Percentiles rank a stretch among this genome's conserved stretches.
Conservation (phyloP, 805 yeast species). For the Zygosaccharomyces pseudorouxii region DNA sequence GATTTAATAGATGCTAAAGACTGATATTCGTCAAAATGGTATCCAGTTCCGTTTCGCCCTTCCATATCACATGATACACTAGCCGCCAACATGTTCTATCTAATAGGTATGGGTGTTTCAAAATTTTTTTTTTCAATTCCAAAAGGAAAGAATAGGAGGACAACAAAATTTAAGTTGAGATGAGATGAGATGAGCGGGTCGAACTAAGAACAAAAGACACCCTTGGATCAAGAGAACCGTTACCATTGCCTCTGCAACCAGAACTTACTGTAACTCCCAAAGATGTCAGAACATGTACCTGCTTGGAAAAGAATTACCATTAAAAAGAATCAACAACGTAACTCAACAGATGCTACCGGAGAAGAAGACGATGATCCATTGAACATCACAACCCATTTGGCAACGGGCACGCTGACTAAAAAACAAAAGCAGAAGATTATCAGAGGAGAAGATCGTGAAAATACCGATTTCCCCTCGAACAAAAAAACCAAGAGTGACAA, state of each 20-base stretch:
- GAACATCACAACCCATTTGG: constrained; percentile 35
- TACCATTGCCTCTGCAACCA: not conserved
- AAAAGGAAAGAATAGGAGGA: not conserved
- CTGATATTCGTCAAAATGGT: not conserved
- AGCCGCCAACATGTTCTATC: not conserved
- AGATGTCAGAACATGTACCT: constrained; percentile 27
- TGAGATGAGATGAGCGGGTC: constrained; percentile 8
- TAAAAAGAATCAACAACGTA: constrained; percentile 13
- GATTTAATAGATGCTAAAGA: too few relatives aligned
- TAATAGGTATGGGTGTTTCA: constrained; percentile 12
- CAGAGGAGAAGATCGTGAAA: constrained; percentile 19
- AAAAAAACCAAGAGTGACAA: constrained; percentile 13
- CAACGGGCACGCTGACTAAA: constrained; percentile 32
- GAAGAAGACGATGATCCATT: constrained; percentile 32
- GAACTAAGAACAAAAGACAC: not conserved
- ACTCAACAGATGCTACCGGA: constrained; percentile 1
- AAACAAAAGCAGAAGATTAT: constrained; percentile 32
- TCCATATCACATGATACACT: not conserved
- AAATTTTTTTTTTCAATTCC: not conserved
- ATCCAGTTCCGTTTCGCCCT: not conserved
- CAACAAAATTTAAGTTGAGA: not conserved
- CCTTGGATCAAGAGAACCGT: not conserved
- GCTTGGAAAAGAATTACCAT: constrained; percentile 36
- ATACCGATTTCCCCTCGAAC: constrained; percentile 17
- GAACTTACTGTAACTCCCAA: not conserved